Percentiles rank a stretch among this genome's conserved stretches.
These are phyloP conservation scores for Protoeuglena noctilucae DNA, from an alignment of 139 green algal species.

Conservation along the genomic window DNA sequence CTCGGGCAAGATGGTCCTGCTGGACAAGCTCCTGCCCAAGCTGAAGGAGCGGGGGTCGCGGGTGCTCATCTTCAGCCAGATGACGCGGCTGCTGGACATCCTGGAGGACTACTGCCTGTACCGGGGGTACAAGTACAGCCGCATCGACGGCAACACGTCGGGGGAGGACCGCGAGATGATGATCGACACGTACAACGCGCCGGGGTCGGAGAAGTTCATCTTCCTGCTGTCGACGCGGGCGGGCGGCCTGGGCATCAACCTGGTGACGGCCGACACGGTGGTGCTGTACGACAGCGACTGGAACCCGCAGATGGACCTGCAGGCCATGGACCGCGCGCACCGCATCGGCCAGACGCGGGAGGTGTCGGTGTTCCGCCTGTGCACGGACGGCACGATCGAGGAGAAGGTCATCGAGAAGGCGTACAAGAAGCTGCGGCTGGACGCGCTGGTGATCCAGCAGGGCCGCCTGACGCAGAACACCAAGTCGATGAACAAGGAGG, in stretches of 20 bases:
- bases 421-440: slow-evolving; percentile 98
- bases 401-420: slow-evolving; percentile 99
- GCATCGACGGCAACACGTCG: slow-evolving; percentile 92
- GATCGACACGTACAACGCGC: slow-evolving; percentile 82
- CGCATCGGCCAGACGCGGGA: slow-evolving; percentile 99
- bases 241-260: slow-evolving; percentile 92
- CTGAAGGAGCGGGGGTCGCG: slow-evolving; percentile 54
- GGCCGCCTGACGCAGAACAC: slow-evolving; percentile 81
- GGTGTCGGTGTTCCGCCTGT: slow-evolving; percentile 96
- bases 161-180: slow-evolving; percentile 81
- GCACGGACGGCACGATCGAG: slow-evolving; percentile 91
- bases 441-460: slow-evolving; percentile 99
- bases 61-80: slow-evolving; percentile 86
- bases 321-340: slow-evolving; percentile 97
- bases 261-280: slow-evolving; percentile 92
- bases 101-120: slow-evolving; percentile 90
- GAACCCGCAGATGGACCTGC: slow-evolving; percentile 81
- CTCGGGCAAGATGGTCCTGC: slow-evolving; percentile 75
- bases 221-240: slow-evolving; percentile 92
- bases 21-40: slow-evolving; percentile 77
- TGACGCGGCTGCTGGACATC: slow-evolving; percentile 93
- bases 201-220: slow-evolving; percentile 75
- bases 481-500: slow-evolving; percentile 89
- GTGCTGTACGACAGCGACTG: slow-evolving; percentile 90
- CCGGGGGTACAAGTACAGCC: slow-evolving; percentile 66